Conservation (phyloP, 805 yeast genomes). For the Cyberlindnera euphorbiae region DNA sequence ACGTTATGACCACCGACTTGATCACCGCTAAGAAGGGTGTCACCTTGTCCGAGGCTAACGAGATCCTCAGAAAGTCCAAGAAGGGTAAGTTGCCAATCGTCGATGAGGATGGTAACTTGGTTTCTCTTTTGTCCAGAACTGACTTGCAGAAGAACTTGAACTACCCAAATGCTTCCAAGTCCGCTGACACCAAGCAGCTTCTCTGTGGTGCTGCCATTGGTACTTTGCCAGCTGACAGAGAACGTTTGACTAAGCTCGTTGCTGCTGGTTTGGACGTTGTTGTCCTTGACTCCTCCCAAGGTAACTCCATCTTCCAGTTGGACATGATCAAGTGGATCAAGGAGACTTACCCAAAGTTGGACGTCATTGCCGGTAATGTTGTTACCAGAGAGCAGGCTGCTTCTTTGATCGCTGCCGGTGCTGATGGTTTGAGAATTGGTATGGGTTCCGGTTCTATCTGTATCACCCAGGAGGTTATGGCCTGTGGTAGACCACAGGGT, state of each 20-base stretch:
- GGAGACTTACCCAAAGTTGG: conserved; percentile 66
- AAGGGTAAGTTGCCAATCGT: conserved; percentile 97
- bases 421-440: conserved; percentile 97
- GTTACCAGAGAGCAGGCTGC: conserved; percentile 99
- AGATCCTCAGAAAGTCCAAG: conserved; percentile 83
- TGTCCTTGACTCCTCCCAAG: conserved; percentile 93
- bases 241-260: conserved; percentile 76
- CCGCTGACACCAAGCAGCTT: conserved; percentile 88
- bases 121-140: conserved; percentile 88
- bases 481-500: conserved; percentile 99
- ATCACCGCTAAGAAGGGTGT: conserved; percentile 83
- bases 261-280: conserved; percentile 98
- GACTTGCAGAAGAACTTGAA: conserved; percentile 94
- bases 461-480: conserved; percentile 99
- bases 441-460: conserved; percentile 99
- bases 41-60: conserved; percentile 81
- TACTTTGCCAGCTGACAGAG: conserved; percentile 84
- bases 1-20: conserved; percentile 86
- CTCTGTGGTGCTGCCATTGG: conserved; percentile 99
- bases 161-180: conserved; percentile 93
- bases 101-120: conserved; percentile 68
- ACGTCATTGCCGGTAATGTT: conserved; percentile 97
- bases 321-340: conserved; percentile 93
- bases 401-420: conserved; percentile 88
- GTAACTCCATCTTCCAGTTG: conserved; percentile 92